Conservation (phyloP, 164 flowering plant species). For the Malania oleifera region DNA sequence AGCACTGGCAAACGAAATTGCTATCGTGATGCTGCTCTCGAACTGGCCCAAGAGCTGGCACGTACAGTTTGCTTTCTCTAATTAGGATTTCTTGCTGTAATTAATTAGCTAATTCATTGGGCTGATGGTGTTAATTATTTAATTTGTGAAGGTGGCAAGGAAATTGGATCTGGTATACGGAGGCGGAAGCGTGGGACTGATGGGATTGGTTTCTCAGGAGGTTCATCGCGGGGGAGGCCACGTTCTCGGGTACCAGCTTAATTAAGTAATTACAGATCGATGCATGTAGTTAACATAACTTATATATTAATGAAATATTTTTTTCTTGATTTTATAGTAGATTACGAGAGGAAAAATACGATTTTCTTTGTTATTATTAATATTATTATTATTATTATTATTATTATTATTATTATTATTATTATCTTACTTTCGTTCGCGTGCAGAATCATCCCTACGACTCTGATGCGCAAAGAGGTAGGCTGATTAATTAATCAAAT, state of each 20-base stretch:
- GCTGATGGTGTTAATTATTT: not conserved
- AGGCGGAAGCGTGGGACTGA: slow-evolving; percentile 39
- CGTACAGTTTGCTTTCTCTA: not conserved
- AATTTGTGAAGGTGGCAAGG: slow-evolving; percentile 23
- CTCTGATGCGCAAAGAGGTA: slow-evolving; percentile 39
- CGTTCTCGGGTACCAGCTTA: slow-evolving; percentile 31
- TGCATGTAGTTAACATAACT: too few species aligned
- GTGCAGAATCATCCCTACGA: slow-evolving; percentile 36
- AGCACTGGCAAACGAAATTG: slow-evolving; percentile 34
- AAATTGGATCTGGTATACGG: slow-evolving; percentile 36
- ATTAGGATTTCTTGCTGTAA: too few species aligned
- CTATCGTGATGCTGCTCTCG: slow-evolving; percentile 38
- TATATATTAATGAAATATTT: too few species aligned
- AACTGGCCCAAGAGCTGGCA: slow-evolving; percentile 41
- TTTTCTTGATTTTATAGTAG: too few species aligned
- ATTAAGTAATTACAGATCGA: too few species aligned
- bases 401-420: too few species aligned
- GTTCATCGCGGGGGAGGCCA: slow-evolving; percentile 40
- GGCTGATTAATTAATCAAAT: too few species aligned
- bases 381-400: too few species aligned
- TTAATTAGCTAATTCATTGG: too few species aligned
- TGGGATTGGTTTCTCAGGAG: slow-evolving; percentile 43
- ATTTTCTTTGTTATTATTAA: too few species aligned
- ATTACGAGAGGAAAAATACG: too few species aligned
- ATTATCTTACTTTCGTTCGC: too few species aligned